phyloP scores from a whole-genome alignment of 2,329 filamentous ascomycete species.

The Basipetospora sp. region DNA sequence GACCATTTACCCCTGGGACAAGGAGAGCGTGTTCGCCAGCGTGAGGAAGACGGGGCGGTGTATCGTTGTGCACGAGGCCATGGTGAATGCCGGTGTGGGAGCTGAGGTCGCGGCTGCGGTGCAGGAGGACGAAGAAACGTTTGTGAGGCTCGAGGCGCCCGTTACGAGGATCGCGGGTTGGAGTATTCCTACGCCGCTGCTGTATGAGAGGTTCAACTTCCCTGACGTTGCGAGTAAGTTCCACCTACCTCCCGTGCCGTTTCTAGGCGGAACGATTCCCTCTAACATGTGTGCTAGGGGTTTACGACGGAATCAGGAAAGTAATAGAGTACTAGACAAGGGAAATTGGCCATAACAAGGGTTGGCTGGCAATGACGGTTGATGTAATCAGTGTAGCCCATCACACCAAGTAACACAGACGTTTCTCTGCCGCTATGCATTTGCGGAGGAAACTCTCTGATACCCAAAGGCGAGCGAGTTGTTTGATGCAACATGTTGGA shows the following conservation, averaged over 20 bases:
- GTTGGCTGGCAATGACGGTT: no score
- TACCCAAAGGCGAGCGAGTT: no score
- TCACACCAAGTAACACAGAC: no score
- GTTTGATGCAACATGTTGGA: no score
- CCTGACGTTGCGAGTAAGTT: conserved; percentile 76
- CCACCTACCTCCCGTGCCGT: not conserved
- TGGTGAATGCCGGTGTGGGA: conserved; percentile 78
- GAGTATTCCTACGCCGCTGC: conserved; percentile 67
- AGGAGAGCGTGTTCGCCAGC: conserved; percentile 62
- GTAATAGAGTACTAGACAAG: conserved; percentile 48
- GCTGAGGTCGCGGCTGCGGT: conserved; percentile 81
- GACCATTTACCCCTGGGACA: conserved; percentile 86
- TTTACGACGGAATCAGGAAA: conserved; percentile 40
- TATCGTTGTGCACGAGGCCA: conserved; percentile 81
- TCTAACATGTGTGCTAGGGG: conserved; percentile 6
- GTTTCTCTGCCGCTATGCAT: no score
- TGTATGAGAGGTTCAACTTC: conserved; percentile 67
- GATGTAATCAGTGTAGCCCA: no score
- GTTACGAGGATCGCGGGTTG: conserved; percentile 78
- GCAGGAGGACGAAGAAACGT: conserved; percentile 62
- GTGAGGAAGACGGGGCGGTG: conserved; percentile 77
- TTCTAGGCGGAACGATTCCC: conserved; percentile 1
- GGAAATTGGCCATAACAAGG: no score
- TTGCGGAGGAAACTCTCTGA: no score
- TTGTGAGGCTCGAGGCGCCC: conserved; percentile 69